Percentiles rank a stretch among this genome's conserved stretches.
Evolutionary conservation across 305 asterid genomes (phyloP).

Genomic region (Fraxinus nigra): DNA sequence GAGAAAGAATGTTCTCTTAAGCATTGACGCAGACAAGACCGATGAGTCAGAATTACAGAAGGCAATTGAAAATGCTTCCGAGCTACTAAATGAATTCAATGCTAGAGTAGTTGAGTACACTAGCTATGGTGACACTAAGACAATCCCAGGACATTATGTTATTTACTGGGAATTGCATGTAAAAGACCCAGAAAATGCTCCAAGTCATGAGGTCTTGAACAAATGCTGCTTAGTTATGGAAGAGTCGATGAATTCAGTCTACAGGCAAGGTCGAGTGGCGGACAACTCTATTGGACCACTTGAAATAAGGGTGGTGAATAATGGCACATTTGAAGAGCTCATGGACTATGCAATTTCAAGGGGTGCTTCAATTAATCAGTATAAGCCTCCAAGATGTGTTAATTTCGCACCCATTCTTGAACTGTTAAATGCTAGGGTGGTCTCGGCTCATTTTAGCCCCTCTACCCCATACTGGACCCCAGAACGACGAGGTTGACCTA

Average conservation of each 20-base stretch:
- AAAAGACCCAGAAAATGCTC: conserved; percentile 23
- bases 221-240: conserved; percentile 47
- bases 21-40: conserved; percentile 53
- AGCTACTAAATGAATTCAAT: conserved; percentile 25
- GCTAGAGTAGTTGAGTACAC: conserved; percentile 44
- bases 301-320: conserved; percentile 43
- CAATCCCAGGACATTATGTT: conserved; percentile 55
- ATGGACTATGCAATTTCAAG: conserved; percentile 49
- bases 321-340: conserved; percentile 50
- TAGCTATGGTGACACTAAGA: conserved; percentile 38
- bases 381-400: conserved; percentile 50
- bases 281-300: conserved; percentile 54
- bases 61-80: conserved; percentile 38
- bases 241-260: conserved; percentile 50
- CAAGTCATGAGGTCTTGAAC: conserved; percentile 29
- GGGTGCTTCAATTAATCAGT: conserved; percentile 53
- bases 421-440: conserved; percentile 34
- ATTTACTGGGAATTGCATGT: conserved; percentile 41
- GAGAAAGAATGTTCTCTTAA: conserved; percentile 46
- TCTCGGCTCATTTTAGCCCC: conserved; percentile 39
- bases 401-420: conserved; percentile 47
- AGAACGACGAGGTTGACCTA: conserved; percentile 22
- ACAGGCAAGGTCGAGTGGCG: conserved; percentile 52
- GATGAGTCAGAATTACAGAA: conserved; percentile 50
- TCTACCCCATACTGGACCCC: conserved; percentile 33